Conservation (phyloP, 1,139 yeast genomes). For the Eremothecium coryli region DNA sequence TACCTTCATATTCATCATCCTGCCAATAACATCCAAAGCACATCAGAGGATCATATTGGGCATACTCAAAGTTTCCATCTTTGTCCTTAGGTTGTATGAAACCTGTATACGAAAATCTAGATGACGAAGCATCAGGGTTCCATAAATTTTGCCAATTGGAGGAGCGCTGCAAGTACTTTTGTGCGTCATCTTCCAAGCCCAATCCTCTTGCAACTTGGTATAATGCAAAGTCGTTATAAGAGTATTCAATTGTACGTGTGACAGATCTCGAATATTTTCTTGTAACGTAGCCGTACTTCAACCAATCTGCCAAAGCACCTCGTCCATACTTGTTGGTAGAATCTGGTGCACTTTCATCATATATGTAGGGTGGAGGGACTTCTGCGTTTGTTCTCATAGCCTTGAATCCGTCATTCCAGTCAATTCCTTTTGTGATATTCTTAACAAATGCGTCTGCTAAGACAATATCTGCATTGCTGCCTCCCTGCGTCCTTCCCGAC, state of each 20-base stretch:
- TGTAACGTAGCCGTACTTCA: slow-evolving; percentile 30
- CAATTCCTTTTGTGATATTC: slow-evolving; percentile 21
- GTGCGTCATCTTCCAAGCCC: slow-evolving; percentile 23
- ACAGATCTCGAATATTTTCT: slow-evolving; percentile 32
- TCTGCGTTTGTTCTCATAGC: slow-evolving; percentile 37
- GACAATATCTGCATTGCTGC: slow-evolving; percentile 36
- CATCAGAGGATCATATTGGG: slow-evolving; percentile 28
- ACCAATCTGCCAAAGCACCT: slow-evolving; percentile 34
- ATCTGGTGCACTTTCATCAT: slow-evolving; percentile 29
- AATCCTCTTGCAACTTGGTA: slow-evolving; percentile 34
- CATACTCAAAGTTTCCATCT: slow-evolving; percentile 27
- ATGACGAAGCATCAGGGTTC: slow-evolving; percentile 30
- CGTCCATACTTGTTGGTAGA: slow-evolving; percentile 31
- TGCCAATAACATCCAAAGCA: slow-evolving; percentile 34
- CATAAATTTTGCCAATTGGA: slow-evolving; percentile 36
- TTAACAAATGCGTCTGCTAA: slow-evolving; percentile 36
- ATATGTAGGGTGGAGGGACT: slow-evolving; percentile 28
- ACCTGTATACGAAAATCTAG: slow-evolving; percentile 27
- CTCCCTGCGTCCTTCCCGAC: slow-evolving; percentile 37
- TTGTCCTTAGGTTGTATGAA: slow-evolving; percentile 34
- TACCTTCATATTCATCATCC: slow-evolving; percentile 30
- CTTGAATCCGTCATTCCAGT: slow-evolving; percentile 33
- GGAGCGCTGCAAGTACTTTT: slow-evolving; percentile 32
- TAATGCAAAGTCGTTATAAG: slow-evolving; percentile 35
- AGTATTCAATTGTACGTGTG: slow-evolving; percentile 35